phyloP scores from a whole-genome alignment of 2,329 filamentous ascomycete genomes.

The Cylindrodendrum hubeiense region DNA sequence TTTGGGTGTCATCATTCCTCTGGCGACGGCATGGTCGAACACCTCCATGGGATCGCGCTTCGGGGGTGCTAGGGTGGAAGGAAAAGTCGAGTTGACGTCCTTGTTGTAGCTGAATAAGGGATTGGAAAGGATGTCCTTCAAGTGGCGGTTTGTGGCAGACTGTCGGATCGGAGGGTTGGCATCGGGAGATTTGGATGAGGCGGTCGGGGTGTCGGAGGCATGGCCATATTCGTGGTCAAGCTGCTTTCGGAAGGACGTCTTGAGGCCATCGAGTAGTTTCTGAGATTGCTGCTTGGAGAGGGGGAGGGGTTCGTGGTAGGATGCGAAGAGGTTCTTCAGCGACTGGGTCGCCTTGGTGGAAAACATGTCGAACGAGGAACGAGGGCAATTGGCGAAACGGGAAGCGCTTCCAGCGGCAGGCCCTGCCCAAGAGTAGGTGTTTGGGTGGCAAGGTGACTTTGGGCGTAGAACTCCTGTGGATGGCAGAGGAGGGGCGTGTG shows the following conservation, averaged over 20 bases:
- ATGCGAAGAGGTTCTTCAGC: slow-evolving; percentile 54
- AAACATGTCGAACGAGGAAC: slow-evolving; percentile 47
- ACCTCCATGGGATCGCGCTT: slow-evolving; percentile 63
- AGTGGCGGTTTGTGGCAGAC: slow-evolving; percentile 58
- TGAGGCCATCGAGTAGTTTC: slow-evolving; percentile 67
- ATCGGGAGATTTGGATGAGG: slow-evolving; percentile 34
- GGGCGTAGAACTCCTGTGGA: slow-evolving; percentile 15
- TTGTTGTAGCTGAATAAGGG: slow-evolving; percentile 62
- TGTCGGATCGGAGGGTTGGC: slow-evolving; percentile 48
- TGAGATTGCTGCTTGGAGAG: slow-evolving; percentile 64
- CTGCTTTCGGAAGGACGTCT: slow-evolving; percentile 67
- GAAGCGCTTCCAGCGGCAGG: slow-evolving; percentile 26
- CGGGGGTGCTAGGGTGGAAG: slow-evolving; percentile 25
- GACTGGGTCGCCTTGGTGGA: slow-evolving; percentile 53
- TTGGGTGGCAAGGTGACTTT: neutral
- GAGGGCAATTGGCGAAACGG: slow-evolving; percentile 49
- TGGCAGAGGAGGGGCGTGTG: slow-evolving; percentile 13
- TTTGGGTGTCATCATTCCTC: slow-evolving; percentile 67
- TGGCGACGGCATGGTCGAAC: slow-evolving; percentile 67
- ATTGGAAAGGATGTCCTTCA: slow-evolving; percentile 69
- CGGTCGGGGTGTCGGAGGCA: slow-evolving; percentile 44
- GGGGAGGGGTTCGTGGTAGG: slow-evolving; percentile 64
- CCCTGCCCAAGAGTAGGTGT: slow-evolving; percentile 12
- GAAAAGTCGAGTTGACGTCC: slow-evolving; percentile 35
- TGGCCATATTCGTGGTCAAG: slow-evolving; percentile 70